Base-by-base conservation (phyloP, 2,329 filamentous ascomycete species). In the Aspergillus viridinutans region DNA sequence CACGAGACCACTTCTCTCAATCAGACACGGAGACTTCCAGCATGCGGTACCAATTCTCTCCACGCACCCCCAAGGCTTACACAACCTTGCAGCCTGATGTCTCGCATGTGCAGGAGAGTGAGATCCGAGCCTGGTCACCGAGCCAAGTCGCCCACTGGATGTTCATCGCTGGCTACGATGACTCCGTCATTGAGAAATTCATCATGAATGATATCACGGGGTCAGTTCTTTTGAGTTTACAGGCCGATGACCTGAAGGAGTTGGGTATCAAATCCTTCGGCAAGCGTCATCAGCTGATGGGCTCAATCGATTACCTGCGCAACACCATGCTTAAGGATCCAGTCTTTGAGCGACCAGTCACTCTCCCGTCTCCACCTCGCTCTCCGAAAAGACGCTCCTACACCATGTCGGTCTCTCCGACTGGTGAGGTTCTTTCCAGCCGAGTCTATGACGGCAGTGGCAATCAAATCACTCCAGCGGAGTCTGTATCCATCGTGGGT, bases 201-300 rank as follows among this genome's bases (percentile, higher is more conserved):
- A 83, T 92, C 60, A 84, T 89, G 67, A 95, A 99, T 72, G 93
- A 99, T 70, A 97, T 99, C 72, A 91, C 88, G 26, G 93, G 93
- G 14, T 82, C 86, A 4, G 90, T 97, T 55, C 79, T 97, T 21
- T 86, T 96, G 53, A 92, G 93, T n/a, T 79, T 99, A 47, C 92
- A 96, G 69, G 92, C 93, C 64, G 91, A 96, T 61, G 92, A 87
- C 58, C 73, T 87, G 35, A 86, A 85, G 65, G 85, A 87, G 66
- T 75, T 87, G 12, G 83, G 82, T 52, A 86, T 87, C 49, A 74
- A 77, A 49, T 87, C 84, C 0, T 87, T 87, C 63, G 85, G 85
- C 52, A 87, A 86, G 65, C 80, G 85, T 21, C 83, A 85, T 65
- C 76, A 79, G 56, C 58, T 87, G 1, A 86, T 85, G 83, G 79